A percentile compares a stretch with the other conserved stretches of the same genome.
These are phyloP conservation scores for Phialophora macrospora DNA, from an alignment of 2,329 filamentous ascomycete genomes.

Conservation along the genomic window DNA sequence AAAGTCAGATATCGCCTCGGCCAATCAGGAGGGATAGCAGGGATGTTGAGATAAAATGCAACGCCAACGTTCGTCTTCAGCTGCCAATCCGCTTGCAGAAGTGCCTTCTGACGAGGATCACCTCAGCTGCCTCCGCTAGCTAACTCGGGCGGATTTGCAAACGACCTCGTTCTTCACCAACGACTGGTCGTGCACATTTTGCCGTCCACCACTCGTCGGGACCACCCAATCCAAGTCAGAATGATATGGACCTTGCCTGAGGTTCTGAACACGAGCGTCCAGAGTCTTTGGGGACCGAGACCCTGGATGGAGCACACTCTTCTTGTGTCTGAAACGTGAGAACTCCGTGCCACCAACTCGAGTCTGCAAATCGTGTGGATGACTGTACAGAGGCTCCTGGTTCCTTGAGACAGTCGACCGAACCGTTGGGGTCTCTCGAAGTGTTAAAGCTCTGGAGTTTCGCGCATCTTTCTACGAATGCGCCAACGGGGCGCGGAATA, in stretches of 20 bases:
- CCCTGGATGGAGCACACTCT: conserved; percentile 5
- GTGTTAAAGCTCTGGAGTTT: conserved; percentile 9
- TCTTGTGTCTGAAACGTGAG: conserved; percentile 26
- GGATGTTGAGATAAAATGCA: conserved; percentile 30
- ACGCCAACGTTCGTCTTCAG: conserved; percentile 20
- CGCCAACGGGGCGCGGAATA: conserved; percentile 22
- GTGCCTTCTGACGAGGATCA: conserved; percentile 33
- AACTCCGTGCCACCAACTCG: conserved; percentile 26
- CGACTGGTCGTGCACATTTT: conserved; percentile 36
- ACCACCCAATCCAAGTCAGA: conserved; percentile 18
- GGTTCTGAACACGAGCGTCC: background rate
- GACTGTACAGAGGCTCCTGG: conserved; percentile 15
- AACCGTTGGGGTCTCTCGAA: conserved; percentile 4
- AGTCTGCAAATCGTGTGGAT: conserved; percentile 34
- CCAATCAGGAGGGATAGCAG: conserved; percentile 36
- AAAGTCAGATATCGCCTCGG: conserved; percentile 6
- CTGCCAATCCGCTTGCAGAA: conserved; percentile 35
- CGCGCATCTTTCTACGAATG: conserved; percentile 19
- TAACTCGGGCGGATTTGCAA: conserved; percentile 36
- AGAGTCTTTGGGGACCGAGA: conserved; percentile 14
- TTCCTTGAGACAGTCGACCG: conserved; percentile 31
- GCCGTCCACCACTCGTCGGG: conserved; percentile 32
- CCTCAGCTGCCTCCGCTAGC: conserved; percentile 34
- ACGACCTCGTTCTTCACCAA: conserved; percentile 25
- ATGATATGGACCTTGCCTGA: conserved; percentile 18